Conservation (phyloP, 192 early-diverging fungal species). For the Blastocladiella britannica region DNA sequence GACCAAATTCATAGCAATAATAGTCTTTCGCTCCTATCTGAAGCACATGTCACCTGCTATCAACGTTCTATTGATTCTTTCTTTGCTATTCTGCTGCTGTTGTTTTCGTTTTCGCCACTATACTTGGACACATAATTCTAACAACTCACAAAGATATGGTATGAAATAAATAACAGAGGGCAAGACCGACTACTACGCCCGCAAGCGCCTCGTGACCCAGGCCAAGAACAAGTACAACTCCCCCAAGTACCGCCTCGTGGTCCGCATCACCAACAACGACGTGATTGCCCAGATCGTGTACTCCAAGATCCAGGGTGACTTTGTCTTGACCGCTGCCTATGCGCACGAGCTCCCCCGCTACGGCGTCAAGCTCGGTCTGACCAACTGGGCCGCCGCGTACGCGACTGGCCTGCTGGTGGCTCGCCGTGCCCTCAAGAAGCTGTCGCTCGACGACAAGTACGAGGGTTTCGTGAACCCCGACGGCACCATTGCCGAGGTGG, state of each 20-base stretch:
- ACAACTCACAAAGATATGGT: no score
- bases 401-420: conserved; percentile 91
- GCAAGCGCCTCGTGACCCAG: conserved; percentile 94
- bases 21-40: conserved; percentile 84
- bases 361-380: conserved; percentile 93
- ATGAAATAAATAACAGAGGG: no score
- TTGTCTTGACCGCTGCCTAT: conserved; percentile 87
- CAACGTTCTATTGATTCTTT: neutral
- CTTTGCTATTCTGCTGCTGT: conserved; percentile 2
- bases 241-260: conserved; percentile 98
- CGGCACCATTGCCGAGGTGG: conserved; percentile 71
- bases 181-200: conserved; percentile 99
- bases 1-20: conserved; percentile 11
- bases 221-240: conserved; percentile 99
- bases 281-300: conserved; percentile 91
- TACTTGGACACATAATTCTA: no score
- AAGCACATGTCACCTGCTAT: conserved; percentile 9
- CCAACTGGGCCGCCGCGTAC: conserved; percentile 99
- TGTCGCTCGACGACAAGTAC: conserved; percentile 89
- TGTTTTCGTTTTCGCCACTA: no score
- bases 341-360: conserved; percentile 89
- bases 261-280: conserved; percentile 98
- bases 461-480: conserved; percentile 79
- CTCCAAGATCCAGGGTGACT: conserved; percentile 94
- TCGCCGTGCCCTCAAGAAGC: conserved; percentile 84